A percentile compares a stretch with the other conserved stretches of the same genome.
Conservation (phyloP, 768 basidiomycete species). For the Leccinum boreale region DNA sequence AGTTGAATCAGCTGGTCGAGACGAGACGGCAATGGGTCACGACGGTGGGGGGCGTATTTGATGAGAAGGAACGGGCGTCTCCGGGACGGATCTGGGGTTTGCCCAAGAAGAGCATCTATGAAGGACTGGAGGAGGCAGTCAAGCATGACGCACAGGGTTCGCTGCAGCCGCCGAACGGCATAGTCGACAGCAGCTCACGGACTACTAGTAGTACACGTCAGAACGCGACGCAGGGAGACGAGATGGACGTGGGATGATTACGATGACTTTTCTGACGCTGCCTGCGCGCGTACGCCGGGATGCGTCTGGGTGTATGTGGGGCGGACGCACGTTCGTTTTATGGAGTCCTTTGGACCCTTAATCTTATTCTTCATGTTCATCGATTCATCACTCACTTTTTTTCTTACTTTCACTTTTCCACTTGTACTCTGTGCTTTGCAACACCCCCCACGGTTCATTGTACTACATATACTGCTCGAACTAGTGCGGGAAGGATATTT, state of each 20-base stretch:
- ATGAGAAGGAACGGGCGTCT: conserved; percentile 59
- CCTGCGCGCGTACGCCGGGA: neutral
- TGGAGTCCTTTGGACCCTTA: neutral
- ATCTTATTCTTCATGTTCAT: neutral
- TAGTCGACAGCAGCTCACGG: conserved; percentile 23
- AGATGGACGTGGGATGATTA: conserved; percentile 65
- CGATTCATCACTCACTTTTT: neutral
- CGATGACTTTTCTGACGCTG: neutral
- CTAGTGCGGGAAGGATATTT: neutral
- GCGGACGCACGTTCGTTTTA: neutral
- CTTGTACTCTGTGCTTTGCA: neutral
- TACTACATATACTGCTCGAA: neutral
- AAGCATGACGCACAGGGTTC: conserved; percentile 32
- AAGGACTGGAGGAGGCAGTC: conserved; percentile 69
- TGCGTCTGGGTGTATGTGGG: neutral
- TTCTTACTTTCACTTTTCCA: neutral
- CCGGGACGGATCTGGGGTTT: conserved; percentile 79
- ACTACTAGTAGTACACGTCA: conserved; percentile 26
- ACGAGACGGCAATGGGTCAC: conserved; percentile 80
- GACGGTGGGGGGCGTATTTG: conserved; percentile 70
- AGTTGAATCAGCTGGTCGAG: conserved; percentile 67
- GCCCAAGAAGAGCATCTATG: conserved; percentile 70
- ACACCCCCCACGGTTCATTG: neutral
- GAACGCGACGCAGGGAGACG: conserved; percentile 52
- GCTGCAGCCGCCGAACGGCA: conserved; percentile 16